A percentile compares a stretch with the other conserved stretches of the same genome.
phyloP scores from a whole-genome alignment of 2,329 filamentous ascomycete genomes.

The Botrytis fragariae region DNA sequence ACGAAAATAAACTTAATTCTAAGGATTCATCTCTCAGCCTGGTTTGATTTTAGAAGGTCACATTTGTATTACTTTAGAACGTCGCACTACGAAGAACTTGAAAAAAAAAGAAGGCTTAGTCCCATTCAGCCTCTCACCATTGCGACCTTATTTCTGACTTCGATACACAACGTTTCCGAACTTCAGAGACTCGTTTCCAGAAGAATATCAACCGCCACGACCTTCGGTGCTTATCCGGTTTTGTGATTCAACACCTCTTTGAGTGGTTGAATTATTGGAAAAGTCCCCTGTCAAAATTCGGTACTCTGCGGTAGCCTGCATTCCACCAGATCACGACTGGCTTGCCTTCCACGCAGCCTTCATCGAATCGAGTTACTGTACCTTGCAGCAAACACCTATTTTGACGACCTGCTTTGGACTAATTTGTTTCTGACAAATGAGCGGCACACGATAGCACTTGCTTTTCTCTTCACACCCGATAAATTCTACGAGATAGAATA shows the following conservation, averaged over 20 bases:
- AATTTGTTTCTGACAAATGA: slow-evolving; percentile 30
- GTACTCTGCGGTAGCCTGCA: slow-evolving; percentile 34
- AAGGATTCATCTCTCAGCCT: background rate
- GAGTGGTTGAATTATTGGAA: slow-evolving; percentile 26
- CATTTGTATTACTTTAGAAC: slow-evolving; percentile 6
- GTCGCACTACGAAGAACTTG: background rate
- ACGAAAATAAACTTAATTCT: background rate
- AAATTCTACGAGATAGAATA: slow-evolving; percentile 15
- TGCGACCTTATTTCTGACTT: slow-evolving; percentile 25
- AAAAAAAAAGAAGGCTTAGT: background rate
- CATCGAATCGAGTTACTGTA: slow-evolving; percentile 22
- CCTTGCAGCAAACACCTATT: slow-evolving; percentile 28
- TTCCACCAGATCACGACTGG: slow-evolving; percentile 32
- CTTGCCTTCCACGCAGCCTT: slow-evolving; percentile 28
- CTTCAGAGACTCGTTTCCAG: slow-evolving; percentile 34
- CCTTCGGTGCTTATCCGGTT: slow-evolving; percentile 30
- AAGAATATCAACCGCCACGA: slow-evolving; percentile 33
- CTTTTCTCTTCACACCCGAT: slow-evolving; percentile 24
- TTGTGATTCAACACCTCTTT: slow-evolving; percentile 24
- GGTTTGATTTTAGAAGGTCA: slow-evolving; percentile 8
- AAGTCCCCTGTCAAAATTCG: slow-evolving; percentile 29
- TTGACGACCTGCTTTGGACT: slow-evolving; percentile 27
- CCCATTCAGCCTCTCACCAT: slow-evolving; percentile 24
- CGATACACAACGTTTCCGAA: slow-evolving; percentile 29
- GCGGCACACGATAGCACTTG: slow-evolving; percentile 29